A percentile compares a stretch with the other conserved stretches of the same genome.
These are phyloP conservation scores for Sporothrix euskadiensis DNA, from an alignment of 2,329 filamentous ascomycete genomes.

Conservation along the genomic window DNA sequence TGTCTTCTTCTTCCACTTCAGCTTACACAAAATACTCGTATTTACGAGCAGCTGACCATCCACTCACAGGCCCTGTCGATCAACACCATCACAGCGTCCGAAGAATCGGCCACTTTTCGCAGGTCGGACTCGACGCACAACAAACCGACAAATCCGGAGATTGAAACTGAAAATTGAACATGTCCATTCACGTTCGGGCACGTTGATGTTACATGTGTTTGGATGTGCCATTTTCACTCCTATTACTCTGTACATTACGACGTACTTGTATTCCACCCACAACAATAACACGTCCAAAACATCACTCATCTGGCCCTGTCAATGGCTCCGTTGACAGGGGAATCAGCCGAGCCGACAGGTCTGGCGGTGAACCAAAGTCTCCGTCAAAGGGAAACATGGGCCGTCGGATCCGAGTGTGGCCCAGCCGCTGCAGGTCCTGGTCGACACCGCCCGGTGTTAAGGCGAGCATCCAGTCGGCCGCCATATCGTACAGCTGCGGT, in stretches of 20 bases:
- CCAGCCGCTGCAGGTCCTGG: conserved; percentile 52
- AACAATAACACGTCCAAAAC: background rate
- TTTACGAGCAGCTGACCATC: background rate
- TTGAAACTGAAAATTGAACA: background rate
- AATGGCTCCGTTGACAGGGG: conserved; percentile 31
- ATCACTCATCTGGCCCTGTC: conserved; percentile 29
- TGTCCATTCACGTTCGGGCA: background rate
- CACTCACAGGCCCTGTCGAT: background rate
- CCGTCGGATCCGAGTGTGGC: conserved; percentile 49
- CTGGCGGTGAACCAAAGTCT: conserved; percentile 30
- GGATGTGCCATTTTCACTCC: background rate
- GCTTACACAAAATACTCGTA: background rate
- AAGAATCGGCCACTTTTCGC: background rate
- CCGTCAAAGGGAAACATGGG: conserved; percentile 46
- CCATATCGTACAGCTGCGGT: conserved; percentile 56
- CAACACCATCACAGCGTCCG: background rate
- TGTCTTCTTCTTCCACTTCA: background rate
- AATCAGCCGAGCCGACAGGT: conserved; percentile 35
- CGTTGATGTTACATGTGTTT: background rate
- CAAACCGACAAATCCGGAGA: background rate
- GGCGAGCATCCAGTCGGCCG: conserved; percentile 55
- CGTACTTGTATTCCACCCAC: too few relatives aligned
- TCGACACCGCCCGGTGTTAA: conserved; percentile 57
- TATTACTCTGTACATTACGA: too few relatives aligned
- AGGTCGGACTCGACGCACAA: background rate